Base-by-base conservation (phyloP, 192 early-diverging fungal species). In the Phlyctochytrium bullatum region DNA sequence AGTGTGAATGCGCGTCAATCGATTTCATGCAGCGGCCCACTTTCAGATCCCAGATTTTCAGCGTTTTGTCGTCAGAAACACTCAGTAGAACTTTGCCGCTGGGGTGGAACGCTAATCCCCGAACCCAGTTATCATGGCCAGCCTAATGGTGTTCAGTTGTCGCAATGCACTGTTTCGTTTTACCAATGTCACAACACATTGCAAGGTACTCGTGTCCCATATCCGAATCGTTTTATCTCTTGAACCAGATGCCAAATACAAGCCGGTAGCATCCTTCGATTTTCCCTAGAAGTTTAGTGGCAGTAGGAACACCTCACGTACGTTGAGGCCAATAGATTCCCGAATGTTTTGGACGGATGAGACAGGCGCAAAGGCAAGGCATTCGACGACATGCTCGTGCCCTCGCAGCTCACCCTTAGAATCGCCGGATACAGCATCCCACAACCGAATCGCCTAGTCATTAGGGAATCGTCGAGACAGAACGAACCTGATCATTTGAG, bases 311-410 rank as follows among this genome's bases (percentile, higher is more conserved):
- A n/a, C n/a, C n/a, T n/a, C n/a, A n/a, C n/a, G n/a, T n/a, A n/a
- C n/a, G n/a, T n/a, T n/a, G n/a, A n/a, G n/a, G n/a, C n/a, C n/a
- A n/a, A n/a, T n/a, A n/a, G n/a, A n/a, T n/a, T n/a, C n/a, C n/a
- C n/a, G n/a, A n/a, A n/a, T n/a, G n/a, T n/a, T n/a, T n/a, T n/a
- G n/a, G n/a, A n/a, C n/a, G n/a, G n/a, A n/a, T n/a, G n/a, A n/a
- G 20, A 74, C 58, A 10, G 96, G 96, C 20, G 88, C 91, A 82
- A 95, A 98, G 20, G 83, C 83, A 0, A 92, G 88, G 52, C 89
- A 92, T 69, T 98, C 96, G 32, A 98, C 90, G n/a, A 97, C 94
- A 68, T 98, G 92, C 16, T 92, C 92, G 74, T 98, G 96, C 25
- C 92, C 95, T 35, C 91, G 81, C 71, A 96, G 78, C 53, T 93